phyloP scores from a whole-genome alignment of 192 early-diverging fungal genomes.

The Chytriomyces hyalinus region DNA sequence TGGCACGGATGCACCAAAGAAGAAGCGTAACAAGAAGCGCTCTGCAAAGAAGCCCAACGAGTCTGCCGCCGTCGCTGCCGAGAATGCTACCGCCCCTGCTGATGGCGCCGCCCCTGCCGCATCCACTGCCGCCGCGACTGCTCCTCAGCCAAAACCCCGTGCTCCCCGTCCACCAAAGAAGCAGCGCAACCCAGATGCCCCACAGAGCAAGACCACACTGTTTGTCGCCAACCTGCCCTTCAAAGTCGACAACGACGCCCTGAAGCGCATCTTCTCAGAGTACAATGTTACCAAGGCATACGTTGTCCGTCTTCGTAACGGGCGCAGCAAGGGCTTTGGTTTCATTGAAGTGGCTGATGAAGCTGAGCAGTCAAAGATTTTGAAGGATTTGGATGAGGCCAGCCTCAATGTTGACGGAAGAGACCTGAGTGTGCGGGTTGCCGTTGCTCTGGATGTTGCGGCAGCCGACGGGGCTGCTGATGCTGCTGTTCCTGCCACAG shows the following conservation, averaged over 20 bases:
- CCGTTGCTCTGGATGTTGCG: slow-evolving; percentile 51
- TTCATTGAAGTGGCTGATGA: slow-evolving; percentile 85
- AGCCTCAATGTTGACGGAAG: slow-evolving; percentile 70
- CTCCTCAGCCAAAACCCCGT: slow-evolving; percentile 11
- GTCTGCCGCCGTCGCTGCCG: slow-evolving; percentile 44
- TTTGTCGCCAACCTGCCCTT: slow-evolving; percentile 69
- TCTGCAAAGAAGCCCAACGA: slow-evolving; percentile 9
- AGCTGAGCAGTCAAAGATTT: slow-evolving; percentile 76
- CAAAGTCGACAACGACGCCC: slow-evolving; percentile 51
- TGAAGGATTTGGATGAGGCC: slow-evolving; percentile 61
- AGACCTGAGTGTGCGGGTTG: slow-evolving; percentile 61
- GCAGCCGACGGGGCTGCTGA: background rate
- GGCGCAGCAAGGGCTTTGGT: slow-evolving; percentile 91
- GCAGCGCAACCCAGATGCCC: slow-evolving; percentile 24
- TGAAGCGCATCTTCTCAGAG: slow-evolving; percentile 52
- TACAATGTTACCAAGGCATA: slow-evolving; percentile 72
- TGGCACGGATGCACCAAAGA: background rate
- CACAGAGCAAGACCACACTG: slow-evolving; percentile 51
- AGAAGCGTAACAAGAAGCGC: slow-evolving; percentile 15
- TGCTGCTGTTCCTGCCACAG: background rate
- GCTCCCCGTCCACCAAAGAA: slow-evolving; percentile 30
- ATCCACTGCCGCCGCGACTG: background rate
- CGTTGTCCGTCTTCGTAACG: slow-evolving; percentile 72
- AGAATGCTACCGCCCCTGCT: slow-evolving; percentile 37
- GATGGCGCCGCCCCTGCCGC: background rate